phyloP scores from a whole-genome alignment of 1,139 yeast genomes.

The Saccharomyces hybrid region DNA sequence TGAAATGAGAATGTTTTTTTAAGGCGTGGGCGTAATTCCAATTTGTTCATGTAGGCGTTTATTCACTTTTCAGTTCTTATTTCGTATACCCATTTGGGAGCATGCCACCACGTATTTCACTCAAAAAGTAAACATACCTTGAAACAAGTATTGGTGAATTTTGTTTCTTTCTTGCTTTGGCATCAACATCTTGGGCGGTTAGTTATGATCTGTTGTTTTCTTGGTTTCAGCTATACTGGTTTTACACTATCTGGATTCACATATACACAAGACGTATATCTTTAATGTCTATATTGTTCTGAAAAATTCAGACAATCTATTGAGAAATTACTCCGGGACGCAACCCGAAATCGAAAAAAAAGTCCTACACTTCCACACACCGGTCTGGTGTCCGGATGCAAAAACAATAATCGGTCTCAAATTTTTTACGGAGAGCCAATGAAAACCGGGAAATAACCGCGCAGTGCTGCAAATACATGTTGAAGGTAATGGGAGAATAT shows the following conservation, averaged over 20 bases:
- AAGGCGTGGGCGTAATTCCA: background rate
- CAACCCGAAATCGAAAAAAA: background rate
- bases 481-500: background rate
- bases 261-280: background rate
- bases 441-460: background rate
- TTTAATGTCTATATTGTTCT: background rate
- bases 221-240: background rate
- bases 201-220: constrained; percentile 14
- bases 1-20: background rate
- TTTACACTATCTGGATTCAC: background rate
- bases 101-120: background rate
- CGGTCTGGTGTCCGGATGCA: background rate
- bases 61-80: background rate
- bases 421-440: background rate
- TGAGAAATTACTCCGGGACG: background rate
- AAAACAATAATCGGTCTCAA: background rate
- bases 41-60: background rate
- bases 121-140: constrained; percentile 55
- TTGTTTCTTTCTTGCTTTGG: constrained; percentile 99
- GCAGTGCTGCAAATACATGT: background rate
- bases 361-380: background rate
- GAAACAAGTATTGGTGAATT: constrained; percentile 41
- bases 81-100: background rate
- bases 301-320: background rate
- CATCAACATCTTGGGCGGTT: constrained; percentile 73